phyloP scores from a whole-genome alignment of 495 filamentous ascomycete genomes.

The Pyrenopolyporus hunteri region DNA sequence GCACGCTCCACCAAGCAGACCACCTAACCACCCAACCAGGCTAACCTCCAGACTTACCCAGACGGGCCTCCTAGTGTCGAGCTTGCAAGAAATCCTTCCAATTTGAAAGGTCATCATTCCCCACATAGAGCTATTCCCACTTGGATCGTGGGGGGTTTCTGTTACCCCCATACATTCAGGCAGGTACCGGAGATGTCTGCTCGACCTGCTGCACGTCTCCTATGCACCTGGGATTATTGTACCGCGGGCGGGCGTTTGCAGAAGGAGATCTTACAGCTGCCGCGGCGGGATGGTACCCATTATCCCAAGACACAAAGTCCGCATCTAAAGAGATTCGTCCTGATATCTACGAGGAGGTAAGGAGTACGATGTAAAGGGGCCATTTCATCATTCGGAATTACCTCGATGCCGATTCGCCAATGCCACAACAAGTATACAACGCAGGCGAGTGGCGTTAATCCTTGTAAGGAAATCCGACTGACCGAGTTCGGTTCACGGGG shows the following conservation, averaged over 20 bases:
- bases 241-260: not conserved
- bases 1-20: constrained; percentile 10
- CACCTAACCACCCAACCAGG: not conserved
- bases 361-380: not conserved
- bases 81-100: constrained; percentile 3
- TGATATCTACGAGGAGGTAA: not conserved
- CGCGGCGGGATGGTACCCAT: not conserved
- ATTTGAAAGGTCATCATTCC: not conserved
- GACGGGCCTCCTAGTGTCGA: not conserved
- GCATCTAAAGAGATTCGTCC: too few species aligned
- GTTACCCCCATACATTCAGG: constrained; percentile 16
- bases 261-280: not conserved
- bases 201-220: constrained; percentile 9
- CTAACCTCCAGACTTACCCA: constrained; percentile 9
- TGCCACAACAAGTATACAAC: not conserved
- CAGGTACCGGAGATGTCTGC: not conserved
- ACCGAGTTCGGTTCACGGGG: constrained; percentile 28
- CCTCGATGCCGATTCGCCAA: not conserved
- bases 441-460: constrained; percentile 18
- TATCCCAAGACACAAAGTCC: not conserved
- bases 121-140: constrained; percentile 17
- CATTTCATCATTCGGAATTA: constrained; percentile 6
- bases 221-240: not conserved
- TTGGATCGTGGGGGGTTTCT: constrained; percentile 26
- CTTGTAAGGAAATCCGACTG: constrained; percentile 14